Conservation (phyloP, 306 rosid genomes). For the Erythrophleum fordii region DNA sequence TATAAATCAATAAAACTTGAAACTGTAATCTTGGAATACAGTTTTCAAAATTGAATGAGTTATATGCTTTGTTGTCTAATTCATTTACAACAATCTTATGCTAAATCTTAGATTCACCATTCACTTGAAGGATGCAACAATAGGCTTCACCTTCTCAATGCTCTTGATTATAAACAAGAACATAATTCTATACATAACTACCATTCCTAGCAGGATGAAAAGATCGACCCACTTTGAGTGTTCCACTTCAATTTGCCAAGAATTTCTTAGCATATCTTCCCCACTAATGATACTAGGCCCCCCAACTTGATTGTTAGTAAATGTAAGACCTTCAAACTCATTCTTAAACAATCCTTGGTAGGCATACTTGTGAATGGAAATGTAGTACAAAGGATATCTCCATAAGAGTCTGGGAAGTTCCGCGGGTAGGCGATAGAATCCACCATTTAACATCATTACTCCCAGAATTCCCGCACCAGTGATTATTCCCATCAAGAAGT, state of each 20-base stretch:
- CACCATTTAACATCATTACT: slow-evolving; percentile 50
- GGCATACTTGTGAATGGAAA: slow-evolving; percentile 59
- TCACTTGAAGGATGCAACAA: slow-evolving; percentile 1
- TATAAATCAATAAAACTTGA: not conserved
- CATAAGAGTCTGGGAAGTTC: slow-evolving; percentile 52
- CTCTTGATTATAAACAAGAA: slow-evolving; percentile 51
- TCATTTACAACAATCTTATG: slow-evolving; percentile 7
- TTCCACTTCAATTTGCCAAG: slow-evolving; percentile 41
- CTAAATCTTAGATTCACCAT: not conserved
- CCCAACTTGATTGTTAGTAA: slow-evolving; percentile 19
- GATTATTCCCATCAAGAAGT: slow-evolving; percentile 61
- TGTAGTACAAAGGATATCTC: slow-evolving; percentile 55
- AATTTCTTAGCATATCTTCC: slow-evolving; percentile 42
- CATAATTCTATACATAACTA: slow-evolving; percentile 46
- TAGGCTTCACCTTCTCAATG: slow-evolving; percentile 45
- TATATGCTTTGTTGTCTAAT: not conserved
- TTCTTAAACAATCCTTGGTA: slow-evolving; percentile 64
- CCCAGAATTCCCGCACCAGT: slow-evolving; percentile 62
- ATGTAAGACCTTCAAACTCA: slow-evolving; percentile 49
- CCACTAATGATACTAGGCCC: slow-evolving; percentile 26
- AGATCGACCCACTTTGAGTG: slow-evolving; percentile 64
- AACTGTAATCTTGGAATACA: not conserved
- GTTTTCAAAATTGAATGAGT: not conserved
- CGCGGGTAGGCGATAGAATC: slow-evolving; percentile 55
- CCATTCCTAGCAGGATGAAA: slow-evolving; percentile 49